A percentile compares a stretch with the other conserved stretches of the same genome.
phyloP scores from a whole-genome alignment of 2,329 filamentous ascomycete species.

The Trichoderma lentiforme region DNA sequence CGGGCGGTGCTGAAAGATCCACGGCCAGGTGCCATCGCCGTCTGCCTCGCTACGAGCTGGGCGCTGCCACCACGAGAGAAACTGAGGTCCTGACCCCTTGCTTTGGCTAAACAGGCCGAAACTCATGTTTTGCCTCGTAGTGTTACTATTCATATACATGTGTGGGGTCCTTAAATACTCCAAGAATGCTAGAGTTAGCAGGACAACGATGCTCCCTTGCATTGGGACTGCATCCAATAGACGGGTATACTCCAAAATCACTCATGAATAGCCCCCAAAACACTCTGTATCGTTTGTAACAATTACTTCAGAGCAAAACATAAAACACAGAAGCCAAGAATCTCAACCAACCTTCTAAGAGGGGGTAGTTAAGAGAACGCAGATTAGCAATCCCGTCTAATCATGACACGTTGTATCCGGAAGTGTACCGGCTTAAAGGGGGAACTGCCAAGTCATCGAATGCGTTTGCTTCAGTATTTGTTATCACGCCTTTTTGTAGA shows the following conservation, averaged over 20 bases:
- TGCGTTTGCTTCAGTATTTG: not conserved
- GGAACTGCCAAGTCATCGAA: not conserved
- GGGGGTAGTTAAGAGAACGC: not conserved
- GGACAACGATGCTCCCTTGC: not conserved
- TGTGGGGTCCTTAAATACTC: not conserved
- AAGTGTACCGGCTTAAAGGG: not conserved
- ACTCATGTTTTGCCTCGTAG: not conserved
- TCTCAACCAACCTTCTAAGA: not conserved
- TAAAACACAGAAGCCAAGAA: not conserved
- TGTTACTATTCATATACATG: not conserved
- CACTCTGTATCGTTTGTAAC: not conserved
- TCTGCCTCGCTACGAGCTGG: not conserved
- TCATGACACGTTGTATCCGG: not conserved
- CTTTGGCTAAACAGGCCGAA: not conserved
- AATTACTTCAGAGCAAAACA: not conserved
- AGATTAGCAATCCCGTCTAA: not conserved
- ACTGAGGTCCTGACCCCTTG: not conserved
- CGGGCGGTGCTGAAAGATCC: not conserved
- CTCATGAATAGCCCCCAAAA: not conserved
- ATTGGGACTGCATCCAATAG: not conserved
- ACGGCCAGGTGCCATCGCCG: not conserved
- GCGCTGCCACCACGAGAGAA: not conserved
- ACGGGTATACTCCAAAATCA: not conserved
- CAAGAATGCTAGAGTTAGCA: not conserved
- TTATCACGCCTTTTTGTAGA: constrained; percentile 40